Evolutionary conservation across 2,329 filamentous ascomycete genomes (phyloP).

Genomic region (Periconia sp.): DNA sequence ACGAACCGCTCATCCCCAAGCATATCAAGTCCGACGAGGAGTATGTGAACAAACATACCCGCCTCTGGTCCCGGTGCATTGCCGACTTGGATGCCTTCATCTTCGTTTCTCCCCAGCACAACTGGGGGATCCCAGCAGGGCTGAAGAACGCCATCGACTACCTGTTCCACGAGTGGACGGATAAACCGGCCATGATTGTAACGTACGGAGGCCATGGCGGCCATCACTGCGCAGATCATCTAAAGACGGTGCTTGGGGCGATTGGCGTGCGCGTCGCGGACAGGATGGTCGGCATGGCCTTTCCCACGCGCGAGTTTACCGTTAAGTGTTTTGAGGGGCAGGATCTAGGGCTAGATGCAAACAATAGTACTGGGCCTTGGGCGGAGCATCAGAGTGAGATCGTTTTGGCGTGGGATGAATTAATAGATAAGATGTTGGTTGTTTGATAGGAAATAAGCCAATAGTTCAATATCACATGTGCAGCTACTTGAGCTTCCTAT

Average conservation of each 20-base stretch:
- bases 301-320: background rate
- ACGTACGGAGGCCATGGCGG: constrained; percentile 57
- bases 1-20: constrained; percentile 47
- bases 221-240: background rate
- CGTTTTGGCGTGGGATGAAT: background rate
- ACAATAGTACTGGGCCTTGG: background rate
- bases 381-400: background rate
- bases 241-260: background rate
- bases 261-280: background rate
- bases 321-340: background rate
- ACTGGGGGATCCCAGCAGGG: constrained; percentile 56
- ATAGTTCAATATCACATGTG: too few relatives aligned
- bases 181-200: constrained; percentile 57
- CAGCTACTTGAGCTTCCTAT: too few relatives aligned
- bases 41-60: constrained; percentile 47
- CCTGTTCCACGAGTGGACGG: constrained; percentile 60
- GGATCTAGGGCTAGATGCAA: background rate
- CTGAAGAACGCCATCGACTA: constrained; percentile 67
- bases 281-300: background rate
- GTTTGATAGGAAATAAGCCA: too few relatives aligned
- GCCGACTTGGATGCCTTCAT: constrained; percentile 51
- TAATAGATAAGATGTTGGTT: background rate
- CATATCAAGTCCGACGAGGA: constrained; percentile 40
- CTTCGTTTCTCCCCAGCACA: constrained; percentile 59
- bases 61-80: constrained; percentile 51